Base-by-base conservation (phyloP, 1,284 basidiomycete genomes). In the Ceratobasidium theobromae region DNA sequence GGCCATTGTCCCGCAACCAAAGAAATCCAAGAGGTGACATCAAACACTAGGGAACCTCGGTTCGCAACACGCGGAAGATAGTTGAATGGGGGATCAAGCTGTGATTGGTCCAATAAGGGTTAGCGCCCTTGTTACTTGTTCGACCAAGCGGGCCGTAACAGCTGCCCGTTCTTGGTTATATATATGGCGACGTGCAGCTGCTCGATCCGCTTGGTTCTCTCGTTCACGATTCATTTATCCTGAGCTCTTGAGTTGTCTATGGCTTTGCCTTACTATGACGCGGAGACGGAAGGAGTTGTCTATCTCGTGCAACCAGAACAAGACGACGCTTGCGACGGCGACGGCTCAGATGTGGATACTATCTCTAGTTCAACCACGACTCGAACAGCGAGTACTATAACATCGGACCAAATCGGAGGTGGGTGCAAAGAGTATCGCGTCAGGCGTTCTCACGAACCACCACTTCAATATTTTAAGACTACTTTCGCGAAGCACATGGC, bases 261-360 rank as follows among this genome's bases (percentile, higher is more conserved):
- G 49, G 49, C 49, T 14, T 12, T 28, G 8, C 49, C 49, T 32
- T 49, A 49, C 23, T 62, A 62, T 28, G 57, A 62, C 40, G 1
- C 28, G 21, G 21, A 48, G 12, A 62, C 57, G 11, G 57, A 62
- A 2, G 57, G 57, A 1, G 23, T 27, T 14, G 57, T 62, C 57
- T 62, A 62, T 23, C 45, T 21, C 25, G 57, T 62, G 11, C 16
- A 9, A 21, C 57, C 46, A 9, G 33, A 27, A 18, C 12, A 45
- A 5, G 21, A 40, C 3, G 4, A 33, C 35, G 21, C 4, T 1
- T 52, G 5, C 5, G 45, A 46, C 5, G 16, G n/a, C 12, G 23
- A 52, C 25, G 57, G 51, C 16, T 30, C 18, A 14, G 57, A 62
- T 14, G 21, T 45, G 32, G 5, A 25, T 18, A 32, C 45, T 23